Evolutionary conservation across 768 basidiomycete species (phyloP).

Genomic region (Amanita pseudoporphyria): DNA sequence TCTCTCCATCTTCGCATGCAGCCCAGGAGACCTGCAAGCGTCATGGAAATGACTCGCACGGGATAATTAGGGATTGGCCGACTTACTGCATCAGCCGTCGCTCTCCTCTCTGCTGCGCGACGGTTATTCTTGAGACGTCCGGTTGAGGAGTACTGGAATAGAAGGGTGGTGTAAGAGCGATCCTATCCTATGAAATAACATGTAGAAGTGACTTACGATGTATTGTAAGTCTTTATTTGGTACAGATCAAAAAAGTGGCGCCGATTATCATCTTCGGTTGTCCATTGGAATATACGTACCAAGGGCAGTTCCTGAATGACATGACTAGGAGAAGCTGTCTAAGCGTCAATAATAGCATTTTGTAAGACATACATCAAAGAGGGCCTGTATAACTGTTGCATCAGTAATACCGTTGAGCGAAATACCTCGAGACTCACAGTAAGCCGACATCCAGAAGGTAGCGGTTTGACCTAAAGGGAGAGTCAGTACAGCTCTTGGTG

Average conservation of each 20-base stretch:
- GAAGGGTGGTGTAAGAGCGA: neutral
- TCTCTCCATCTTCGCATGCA: neutral
- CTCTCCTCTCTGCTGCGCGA: constrained; percentile 18
- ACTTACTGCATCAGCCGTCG: neutral
- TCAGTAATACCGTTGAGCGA: neutral
- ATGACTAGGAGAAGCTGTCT: constrained; percentile 24
- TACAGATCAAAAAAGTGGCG: neutral
- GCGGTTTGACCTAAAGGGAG: constrained; percentile 26
- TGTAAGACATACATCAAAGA: constrained; percentile 34
- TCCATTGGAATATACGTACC: neutral
- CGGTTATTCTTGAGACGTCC: constrained; percentile 36
- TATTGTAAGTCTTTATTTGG: constrained; percentile 18
- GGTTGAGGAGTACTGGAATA: constrained; percentile 41
- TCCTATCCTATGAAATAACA: neutral
- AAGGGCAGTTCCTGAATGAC: constrained; percentile 45
- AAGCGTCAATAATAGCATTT: neutral
- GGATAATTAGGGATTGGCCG: neutral
- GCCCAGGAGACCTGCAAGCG: neutral
- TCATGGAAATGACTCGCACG: neutral
- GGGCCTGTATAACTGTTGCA: constrained; percentile 21
- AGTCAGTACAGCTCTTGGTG: neutral
- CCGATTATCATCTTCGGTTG: too few relatives aligned
- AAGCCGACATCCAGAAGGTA: constrained; percentile 41
- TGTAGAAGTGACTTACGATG: neutral
- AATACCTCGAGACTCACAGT: constrained; percentile 27